Conservation (phyloP, 2,329 filamentous ascomycete species). For the Diaporthe ilicicola region DNA sequence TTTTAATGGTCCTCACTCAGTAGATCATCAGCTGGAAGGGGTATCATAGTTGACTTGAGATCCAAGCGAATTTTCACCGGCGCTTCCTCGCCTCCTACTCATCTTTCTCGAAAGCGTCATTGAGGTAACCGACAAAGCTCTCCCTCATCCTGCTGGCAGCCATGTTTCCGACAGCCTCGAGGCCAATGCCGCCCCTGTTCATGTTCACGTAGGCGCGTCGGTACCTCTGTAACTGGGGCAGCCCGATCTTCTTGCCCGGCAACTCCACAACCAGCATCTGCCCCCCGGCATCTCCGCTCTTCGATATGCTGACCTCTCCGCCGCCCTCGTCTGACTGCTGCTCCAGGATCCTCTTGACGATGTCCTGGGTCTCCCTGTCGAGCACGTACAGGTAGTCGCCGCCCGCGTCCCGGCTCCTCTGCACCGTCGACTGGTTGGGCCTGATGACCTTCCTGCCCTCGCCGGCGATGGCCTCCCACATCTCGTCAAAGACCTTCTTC, state of each 20-base stretch:
- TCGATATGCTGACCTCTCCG: slow-evolving; percentile 63
- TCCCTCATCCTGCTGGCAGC: slow-evolving; percentile 64
- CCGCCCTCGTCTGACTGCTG: slow-evolving; percentile 73
- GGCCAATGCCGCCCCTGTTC: slow-evolving; percentile 74
- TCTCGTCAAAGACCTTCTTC: slow-evolving; percentile 63
- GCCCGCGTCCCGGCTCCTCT: slow-evolving; percentile 68
- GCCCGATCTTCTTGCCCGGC: slow-evolving; percentile 70
- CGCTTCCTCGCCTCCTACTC: slow-evolving; percentile 44
- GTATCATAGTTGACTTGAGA: slow-evolving; percentile 29
- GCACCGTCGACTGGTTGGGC: slow-evolving; percentile 80
- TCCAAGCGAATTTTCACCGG: background rate
- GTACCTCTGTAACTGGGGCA: slow-evolving; percentile 81
- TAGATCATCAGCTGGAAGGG: background rate
- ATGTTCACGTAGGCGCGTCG: slow-evolving; percentile 80
- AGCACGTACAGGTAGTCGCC: slow-evolving; percentile 82
- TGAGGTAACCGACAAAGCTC: slow-evolving; percentile 73
- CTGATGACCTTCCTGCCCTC: slow-evolving; percentile 69
- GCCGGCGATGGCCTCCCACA: slow-evolving; percentile 79
- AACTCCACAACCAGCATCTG: slow-evolving; percentile 69
- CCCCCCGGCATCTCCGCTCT: slow-evolving; percentile 38
- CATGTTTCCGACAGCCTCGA: slow-evolving; percentile 63
- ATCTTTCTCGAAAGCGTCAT: slow-evolving; percentile 70
- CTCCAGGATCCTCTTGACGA: slow-evolving; percentile 74
- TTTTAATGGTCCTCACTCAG: background rate
- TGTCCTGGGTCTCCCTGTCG: slow-evolving; percentile 80